Base-by-base conservation (phyloP, 2,329 filamentous ascomycete genomes). In the Penicillium polonicum region DNA sequence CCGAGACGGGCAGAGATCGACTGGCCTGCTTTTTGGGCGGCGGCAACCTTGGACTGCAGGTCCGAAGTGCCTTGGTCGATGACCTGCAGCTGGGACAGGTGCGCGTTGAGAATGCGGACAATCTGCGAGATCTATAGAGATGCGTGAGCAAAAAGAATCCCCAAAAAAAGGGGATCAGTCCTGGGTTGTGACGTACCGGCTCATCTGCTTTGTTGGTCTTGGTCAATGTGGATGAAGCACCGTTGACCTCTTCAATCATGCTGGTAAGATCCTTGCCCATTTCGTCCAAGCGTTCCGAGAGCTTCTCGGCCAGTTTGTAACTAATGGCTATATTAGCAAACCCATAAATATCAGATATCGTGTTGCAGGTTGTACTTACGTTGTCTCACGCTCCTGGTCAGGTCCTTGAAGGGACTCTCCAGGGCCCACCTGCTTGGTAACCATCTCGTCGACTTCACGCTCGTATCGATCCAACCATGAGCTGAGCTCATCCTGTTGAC, bases 211-310 rank as follows among this genome's bases (percentile, higher is more conserved):
- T 95, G 76, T 84, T 88, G 58, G 89, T 91, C 82, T 95, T 96
- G 82, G 87, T 93, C 64, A 99, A 79, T 25, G 88, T 91, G 54
- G 90, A 85, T n/a, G 91, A 94, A 61, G 95, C 93, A 66, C 88
- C 86, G 73, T 99, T 99, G 72, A 99, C 96, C 76, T 97, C 94
- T 72, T 96, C 92, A 67, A 99, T 96, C 92, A 99, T 97, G 78
- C 91, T 93, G 48, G 86, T 87, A 62, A 99, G 81, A 72, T 96
- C 92, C 72, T 91, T 90, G 70, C 91, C 92, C 86, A 97, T 95
- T 67, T 96, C 92, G 57, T 96, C 92, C 63, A 99, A 81, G 64
- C 91, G 87, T 71, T 96, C 91, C 12, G 91, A 91, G 63, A 97
- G 83, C 75, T 91, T 94, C 81, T 99, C 94, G 2, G 94, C 94